Percentiles rank a stretch among this genome's conserved stretches.
Evolutionary conservation across 371 early-diverging fungal genomes (phyloP).

Genomic region (Coemansia sp.): DNA sequence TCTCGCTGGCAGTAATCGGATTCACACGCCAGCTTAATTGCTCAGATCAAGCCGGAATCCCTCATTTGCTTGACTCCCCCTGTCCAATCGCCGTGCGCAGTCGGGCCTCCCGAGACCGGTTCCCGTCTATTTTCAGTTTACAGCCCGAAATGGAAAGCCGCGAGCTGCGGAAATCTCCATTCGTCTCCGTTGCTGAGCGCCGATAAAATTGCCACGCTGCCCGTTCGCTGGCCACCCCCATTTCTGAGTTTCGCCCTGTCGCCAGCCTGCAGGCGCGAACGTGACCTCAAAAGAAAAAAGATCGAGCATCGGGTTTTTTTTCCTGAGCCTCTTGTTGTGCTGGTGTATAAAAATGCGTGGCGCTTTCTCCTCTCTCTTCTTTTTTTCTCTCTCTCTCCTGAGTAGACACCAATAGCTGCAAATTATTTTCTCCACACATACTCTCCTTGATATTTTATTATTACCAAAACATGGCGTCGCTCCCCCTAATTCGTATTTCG

Average conservation of each 20-base stretch:
- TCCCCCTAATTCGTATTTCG: constrained; percentile 49
- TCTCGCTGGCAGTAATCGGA: too few relatives aligned
- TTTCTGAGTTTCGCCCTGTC: too few relatives aligned
- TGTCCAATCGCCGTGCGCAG: constrained; percentile 1
- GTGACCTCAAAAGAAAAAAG: neutral
- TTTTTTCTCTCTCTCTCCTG: neutral
- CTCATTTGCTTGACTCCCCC: too few relatives aligned
- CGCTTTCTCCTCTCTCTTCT: neutral
- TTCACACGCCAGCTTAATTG: too few relatives aligned
- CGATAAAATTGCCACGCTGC: neutral
- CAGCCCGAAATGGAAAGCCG: neutral
- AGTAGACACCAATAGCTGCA: neutral
- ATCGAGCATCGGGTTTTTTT: neutral
- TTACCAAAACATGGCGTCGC: constrained; percentile 15
- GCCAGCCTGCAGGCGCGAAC: neutral
- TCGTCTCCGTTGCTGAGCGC: too few relatives aligned
- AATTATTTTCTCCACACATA: neutral
- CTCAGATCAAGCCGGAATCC: too few relatives aligned
- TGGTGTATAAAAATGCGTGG: neutral
- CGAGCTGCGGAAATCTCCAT: too few relatives aligned
- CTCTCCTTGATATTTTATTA: neutral
- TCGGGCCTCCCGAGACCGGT: neutral
- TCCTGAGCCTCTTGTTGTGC: neutral
- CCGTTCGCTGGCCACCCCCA: neutral
- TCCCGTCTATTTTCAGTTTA: neutral